A percentile compares a stretch with the other conserved stretches of the same genome.
Evolutionary conservation across 179 eudicot species (phyloP).

Genomic region (Drosera spatulata): DNA sequence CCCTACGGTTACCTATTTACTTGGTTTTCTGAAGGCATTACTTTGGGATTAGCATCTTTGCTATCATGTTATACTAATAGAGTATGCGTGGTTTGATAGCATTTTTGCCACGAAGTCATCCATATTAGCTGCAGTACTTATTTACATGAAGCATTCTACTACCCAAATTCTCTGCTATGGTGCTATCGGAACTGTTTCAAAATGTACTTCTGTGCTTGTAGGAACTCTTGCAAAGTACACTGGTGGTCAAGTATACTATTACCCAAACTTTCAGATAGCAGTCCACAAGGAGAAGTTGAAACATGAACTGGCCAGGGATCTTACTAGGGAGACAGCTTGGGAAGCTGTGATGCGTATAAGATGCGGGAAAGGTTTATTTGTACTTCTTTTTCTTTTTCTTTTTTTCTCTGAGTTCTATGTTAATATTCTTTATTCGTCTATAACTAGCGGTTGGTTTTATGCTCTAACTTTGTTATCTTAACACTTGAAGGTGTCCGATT

Average conservation of each 20-base stretch:
- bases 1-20: no score
- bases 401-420: not conserved
- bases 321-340: conserved; percentile 99
- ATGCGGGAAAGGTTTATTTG: conserved; percentile 83
- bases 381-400: not conserved
- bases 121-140: no score
- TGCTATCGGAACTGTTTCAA: no score
- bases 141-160: no score
- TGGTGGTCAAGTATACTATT: conserved; percentile 87
- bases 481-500: conserved; percentile 64
- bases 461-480: conserved; percentile 5
- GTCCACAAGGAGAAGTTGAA: conserved; percentile 69
- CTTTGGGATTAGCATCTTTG: no score
- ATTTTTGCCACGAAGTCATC: no score
- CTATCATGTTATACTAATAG: no score
- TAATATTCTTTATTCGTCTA: no score
- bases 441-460: not conserved
- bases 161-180: no score
- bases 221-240: conserved; percentile 96
- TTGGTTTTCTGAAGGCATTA: no score
- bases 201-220: conserved; percentile 6
- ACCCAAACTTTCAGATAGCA: conserved; percentile 67
- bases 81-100: no score
- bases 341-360: conserved; percentile 96
- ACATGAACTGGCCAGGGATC: conserved; percentile 88